Evolutionary conservation across 2,329 filamentous ascomycete species (phyloP), one percentile per base, ranked within the genome.

Genomic region (Alternaria metachromatica): DNA sequence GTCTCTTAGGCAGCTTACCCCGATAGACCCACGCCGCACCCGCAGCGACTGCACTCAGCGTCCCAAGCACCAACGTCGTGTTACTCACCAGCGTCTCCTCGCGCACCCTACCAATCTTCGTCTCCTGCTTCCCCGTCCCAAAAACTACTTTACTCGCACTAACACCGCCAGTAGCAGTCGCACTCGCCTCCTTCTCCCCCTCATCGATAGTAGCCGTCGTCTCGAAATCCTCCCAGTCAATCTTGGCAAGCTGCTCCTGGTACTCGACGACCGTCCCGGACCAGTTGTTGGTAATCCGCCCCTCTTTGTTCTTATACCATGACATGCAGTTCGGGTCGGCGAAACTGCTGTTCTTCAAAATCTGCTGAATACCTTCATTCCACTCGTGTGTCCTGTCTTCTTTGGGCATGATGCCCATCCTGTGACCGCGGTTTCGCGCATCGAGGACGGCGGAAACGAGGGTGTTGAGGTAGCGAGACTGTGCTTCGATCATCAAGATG

Each of bases 401-500:
- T 43, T 82, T 83, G 0, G 86, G 86, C n/a, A 77, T 73, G 0
- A 89, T 73, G 1, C 78, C 76, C 3, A 89, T 73, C 0, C 74
- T 73, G n/a, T 77, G 63, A 9, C 83, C 82, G 1, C 75, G 63
- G 20, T 55, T 62, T 12, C 82, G 76, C 0, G 85, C 85, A 8
- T 79, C 74, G 2, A 87, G 79, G 1, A 89, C 81, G 7, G 84
- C 80, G 0, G 72, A 70, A 50, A 89, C 82, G 37, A 89, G 67
- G 0, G 78, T 79, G 62, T 83, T 85, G 60, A 88, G 82, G 69
- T 88, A 88, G 3, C 84, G 81, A 4, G 80, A 82, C 68, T 89
- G 87, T 3, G 86, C 83, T 70, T 89, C 87, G 64, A 88, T 87
- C 86, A 88, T 89, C n/a, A 88, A 79, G 66, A 88, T 85, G 68